A percentile compares a stretch with the other conserved stretches of the same genome.
phyloP scores from a whole-genome alignment of 306 rosid species.

The Phaseolus lunatus region DNA sequence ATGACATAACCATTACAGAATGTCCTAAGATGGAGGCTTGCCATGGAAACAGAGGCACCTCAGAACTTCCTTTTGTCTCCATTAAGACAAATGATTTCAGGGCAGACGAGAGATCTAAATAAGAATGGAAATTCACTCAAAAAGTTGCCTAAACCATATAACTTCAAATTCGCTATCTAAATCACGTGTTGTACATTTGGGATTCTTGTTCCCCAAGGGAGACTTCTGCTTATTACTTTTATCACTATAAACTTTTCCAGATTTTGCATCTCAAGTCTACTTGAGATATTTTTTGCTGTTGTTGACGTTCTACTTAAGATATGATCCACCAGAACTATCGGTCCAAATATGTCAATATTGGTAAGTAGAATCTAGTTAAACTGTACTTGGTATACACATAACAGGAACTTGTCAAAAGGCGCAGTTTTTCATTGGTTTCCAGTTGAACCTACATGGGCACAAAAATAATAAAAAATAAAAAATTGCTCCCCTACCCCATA shows the following conservation, averaged over 20 bases:
- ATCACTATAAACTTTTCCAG: not conserved
- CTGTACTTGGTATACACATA: not conserved
- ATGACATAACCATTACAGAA: conserved; percentile 15
- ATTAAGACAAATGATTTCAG: not conserved
- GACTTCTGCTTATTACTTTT: not conserved
- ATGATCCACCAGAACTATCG: not conserved
- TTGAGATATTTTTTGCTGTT: not conserved
- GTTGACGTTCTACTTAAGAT: not conserved
- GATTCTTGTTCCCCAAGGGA: too few relatives aligned
- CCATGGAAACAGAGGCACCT: conserved; percentile 23
- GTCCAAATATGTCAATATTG: not conserved
- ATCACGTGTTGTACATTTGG: not conserved
- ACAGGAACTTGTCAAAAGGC: not conserved
- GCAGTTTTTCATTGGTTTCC: not conserved
- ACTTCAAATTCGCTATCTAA: not conserved
- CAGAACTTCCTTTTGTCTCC: conserved; percentile 1
- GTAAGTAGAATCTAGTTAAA: not conserved
- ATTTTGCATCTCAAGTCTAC: not conserved
- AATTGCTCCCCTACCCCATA: not conserved
- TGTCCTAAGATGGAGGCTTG: conserved; percentile 40
- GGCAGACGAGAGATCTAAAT: not conserved
- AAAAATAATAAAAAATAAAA: not conserved
- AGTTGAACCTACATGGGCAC: not conserved
- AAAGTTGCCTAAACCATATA: not conserved
- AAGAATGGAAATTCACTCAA: not conserved